A percentile compares a stretch with the other conserved stretches of the same genome.
phyloP scores from a whole-genome alignment of 208 protist species.

The Crithidia bombi region DNA sequence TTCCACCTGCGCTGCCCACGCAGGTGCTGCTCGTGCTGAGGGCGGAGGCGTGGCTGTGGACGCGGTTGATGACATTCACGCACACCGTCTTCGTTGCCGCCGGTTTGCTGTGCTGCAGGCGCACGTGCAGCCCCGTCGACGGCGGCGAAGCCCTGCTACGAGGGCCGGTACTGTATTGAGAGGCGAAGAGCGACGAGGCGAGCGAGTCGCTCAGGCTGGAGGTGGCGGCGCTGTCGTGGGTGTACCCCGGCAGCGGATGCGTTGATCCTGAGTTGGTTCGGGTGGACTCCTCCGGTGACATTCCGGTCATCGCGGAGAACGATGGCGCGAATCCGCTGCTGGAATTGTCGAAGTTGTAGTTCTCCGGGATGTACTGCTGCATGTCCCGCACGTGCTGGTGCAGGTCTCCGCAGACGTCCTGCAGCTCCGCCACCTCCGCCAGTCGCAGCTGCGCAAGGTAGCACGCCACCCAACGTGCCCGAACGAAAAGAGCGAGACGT shows the following conservation, averaged over 20 bases:
- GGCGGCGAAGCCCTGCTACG: too few relatives aligned
- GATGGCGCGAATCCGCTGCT: not conserved
- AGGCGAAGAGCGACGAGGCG: not conserved
- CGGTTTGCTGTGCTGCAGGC: not conserved
- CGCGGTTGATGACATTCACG: not conserved
- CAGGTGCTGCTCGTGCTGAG: not conserved
- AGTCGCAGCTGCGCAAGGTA: slow-evolving; percentile 6
- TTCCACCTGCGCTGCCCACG: not conserved
- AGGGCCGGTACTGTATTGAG: not conserved
- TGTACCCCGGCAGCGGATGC: not conserved
- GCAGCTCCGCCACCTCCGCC: slow-evolving; percentile 22
- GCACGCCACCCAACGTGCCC: not conserved
- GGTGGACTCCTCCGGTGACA: not conserved
- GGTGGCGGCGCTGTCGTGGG: not conserved
- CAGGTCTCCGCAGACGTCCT: slow-evolving; percentile 20
- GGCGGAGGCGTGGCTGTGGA: too few relatives aligned
- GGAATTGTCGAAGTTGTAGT: slow-evolving; percentile 13
- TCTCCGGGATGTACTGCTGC: slow-evolving; percentile 17
- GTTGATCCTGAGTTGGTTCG: not conserved
- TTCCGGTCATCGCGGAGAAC: not conserved
- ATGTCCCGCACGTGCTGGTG: slow-evolving; percentile 15
- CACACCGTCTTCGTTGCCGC: not conserved
- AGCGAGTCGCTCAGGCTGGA: not conserved
- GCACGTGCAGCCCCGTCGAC: too few relatives aligned
- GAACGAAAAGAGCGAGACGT: not conserved